Evolutionary conservation across 2,329 filamentous ascomycete species (phyloP).

Genomic region (Cladosporium oxysporum): DNA sequence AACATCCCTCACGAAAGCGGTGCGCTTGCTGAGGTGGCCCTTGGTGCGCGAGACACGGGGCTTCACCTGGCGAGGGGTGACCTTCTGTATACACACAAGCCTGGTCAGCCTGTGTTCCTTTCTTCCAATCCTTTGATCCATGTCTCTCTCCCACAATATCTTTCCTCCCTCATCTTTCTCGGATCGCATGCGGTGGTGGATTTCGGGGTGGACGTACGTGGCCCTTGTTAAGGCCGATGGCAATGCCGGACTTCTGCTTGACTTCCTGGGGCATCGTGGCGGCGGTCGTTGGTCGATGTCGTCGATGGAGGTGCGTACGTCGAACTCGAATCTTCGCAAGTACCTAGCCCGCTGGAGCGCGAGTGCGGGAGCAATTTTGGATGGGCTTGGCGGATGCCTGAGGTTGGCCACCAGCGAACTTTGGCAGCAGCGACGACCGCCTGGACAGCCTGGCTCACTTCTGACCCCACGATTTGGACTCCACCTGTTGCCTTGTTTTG

Average conservation of each 20-base stretch:
- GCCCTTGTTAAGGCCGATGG: constrained; percentile 65
- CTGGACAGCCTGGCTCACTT: background rate
- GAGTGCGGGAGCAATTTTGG: constrained; percentile 11
- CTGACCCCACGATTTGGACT: background rate
- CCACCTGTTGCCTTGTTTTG: background rate
- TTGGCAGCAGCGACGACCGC: background rate
- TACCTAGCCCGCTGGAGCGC: background rate
- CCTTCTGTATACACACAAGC: constrained; percentile 42
- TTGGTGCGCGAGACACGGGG: constrained; percentile 69
- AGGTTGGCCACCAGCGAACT: background rate
- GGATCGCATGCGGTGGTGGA: background rate
- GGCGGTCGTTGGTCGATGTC: constrained; percentile 32
- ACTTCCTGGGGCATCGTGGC: constrained; percentile 55
- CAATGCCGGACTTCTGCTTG: constrained; percentile 57
- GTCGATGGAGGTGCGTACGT: constrained; percentile 20
- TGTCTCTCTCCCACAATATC: background rate
- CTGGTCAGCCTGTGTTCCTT: constrained; percentile 14
- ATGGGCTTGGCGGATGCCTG: constrained; percentile 17
- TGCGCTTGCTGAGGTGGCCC: constrained; percentile 95
- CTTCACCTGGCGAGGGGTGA: constrained; percentile 54
- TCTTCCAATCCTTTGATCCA: background rate
- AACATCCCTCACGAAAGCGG: constrained; percentile 93
- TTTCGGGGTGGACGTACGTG: constrained; percentile 58
- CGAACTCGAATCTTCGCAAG: constrained; percentile 20
- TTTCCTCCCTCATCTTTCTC: constrained; percentile 6